Conservation (phyloP, 139 green algal species). For the Coelastrella sp. region DNA sequence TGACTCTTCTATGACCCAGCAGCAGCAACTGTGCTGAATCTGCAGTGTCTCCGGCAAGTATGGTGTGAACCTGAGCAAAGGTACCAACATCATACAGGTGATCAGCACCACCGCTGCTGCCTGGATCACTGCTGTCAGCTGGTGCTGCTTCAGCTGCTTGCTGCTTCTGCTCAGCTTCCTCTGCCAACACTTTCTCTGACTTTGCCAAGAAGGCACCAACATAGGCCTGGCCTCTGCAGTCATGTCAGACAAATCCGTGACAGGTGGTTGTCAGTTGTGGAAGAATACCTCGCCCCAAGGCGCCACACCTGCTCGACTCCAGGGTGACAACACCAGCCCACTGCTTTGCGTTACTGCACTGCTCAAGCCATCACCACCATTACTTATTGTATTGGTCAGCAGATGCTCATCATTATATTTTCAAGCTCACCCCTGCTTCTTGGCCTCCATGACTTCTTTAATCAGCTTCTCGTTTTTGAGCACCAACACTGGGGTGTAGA, state of each 20-base stretch:
- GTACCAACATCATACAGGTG: constrained; percentile 87
- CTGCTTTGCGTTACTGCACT: too few species aligned
- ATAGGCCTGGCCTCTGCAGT: constrained; percentile 89
- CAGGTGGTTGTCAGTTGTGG: too few species aligned
- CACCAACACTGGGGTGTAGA: constrained; percentile 86
- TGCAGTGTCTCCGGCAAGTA: constrained; percentile 65
- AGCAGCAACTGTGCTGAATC: constrained; percentile 90
- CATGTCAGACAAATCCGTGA: too few species aligned
- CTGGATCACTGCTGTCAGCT: background rate
- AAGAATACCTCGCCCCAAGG: too few species aligned
- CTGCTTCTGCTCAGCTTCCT: constrained; percentile 3
- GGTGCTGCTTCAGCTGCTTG: constrained; percentile 18
- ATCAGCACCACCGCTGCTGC: constrained; percentile 45
- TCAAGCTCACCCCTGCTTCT: constrained; percentile 67
- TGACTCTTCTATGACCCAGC: constrained; percentile 89
- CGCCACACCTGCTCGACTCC: too few species aligned
- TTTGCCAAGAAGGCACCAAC: constrained; percentile 91
- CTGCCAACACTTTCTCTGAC: constrained; percentile 35
- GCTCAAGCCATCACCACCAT: background rate
- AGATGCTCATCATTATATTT: background rate
- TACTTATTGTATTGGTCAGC: too few species aligned
- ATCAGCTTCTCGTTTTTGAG: constrained; percentile 82
- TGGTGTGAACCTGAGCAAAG: constrained; percentile 86
- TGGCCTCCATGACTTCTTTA: constrained; percentile 84
- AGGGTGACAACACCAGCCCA: too few species aligned